Evolutionary conservation across 2,329 filamentous ascomycete species (phyloP).

Genomic region (Fusarium setosum): DNA sequence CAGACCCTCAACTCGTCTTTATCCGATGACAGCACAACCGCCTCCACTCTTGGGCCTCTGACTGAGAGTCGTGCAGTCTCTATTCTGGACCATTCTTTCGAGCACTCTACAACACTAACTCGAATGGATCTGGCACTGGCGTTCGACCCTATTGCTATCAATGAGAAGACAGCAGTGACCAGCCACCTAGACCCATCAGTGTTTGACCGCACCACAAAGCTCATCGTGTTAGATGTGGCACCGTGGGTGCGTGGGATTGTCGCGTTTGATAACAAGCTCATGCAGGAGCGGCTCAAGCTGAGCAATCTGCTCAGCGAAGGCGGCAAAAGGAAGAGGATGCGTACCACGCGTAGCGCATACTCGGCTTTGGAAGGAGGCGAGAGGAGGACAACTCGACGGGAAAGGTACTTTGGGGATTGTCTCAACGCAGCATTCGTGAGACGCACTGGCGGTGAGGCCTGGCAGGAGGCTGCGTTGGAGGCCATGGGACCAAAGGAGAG

Average conservation of each 20-base stretch:
- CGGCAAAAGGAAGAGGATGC: conserved; percentile 62
- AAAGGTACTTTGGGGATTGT: conserved; percentile 76
- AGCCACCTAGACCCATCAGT: conserved; percentile 73
- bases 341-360: conserved; percentile 79
- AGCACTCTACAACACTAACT: conserved; percentile 46
- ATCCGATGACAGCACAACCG: neutral
- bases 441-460: conserved; percentile 66
- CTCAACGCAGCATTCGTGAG: conserved; percentile 72
- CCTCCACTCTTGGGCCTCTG: conserved; percentile 40
- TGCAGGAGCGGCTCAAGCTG: conserved; percentile 72
- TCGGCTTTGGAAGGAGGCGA: conserved; percentile 82
- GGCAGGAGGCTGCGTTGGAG: conserved; percentile 47
- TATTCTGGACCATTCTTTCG: conserved; percentile 53
- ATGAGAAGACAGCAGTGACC: conserved; percentile 54
- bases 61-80: conserved; percentile 49
- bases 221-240: conserved; percentile 81
- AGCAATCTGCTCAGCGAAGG: conserved; percentile 72
- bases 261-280: conserved; percentile 77
- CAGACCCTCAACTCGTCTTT: conserved; percentile 19
- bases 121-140: conserved; percentile 67
- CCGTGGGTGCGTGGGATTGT: conserved; percentile 92
- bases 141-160: conserved; percentile 69
- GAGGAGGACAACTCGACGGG: conserved; percentile 73
- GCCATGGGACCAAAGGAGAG: conserved; percentile 24
- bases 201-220: conserved; percentile 77